Evolutionary conservation across 2,329 filamentous ascomycete genomes (phyloP).

Genomic region (Colletotrichum orchidophilum): DNA sequence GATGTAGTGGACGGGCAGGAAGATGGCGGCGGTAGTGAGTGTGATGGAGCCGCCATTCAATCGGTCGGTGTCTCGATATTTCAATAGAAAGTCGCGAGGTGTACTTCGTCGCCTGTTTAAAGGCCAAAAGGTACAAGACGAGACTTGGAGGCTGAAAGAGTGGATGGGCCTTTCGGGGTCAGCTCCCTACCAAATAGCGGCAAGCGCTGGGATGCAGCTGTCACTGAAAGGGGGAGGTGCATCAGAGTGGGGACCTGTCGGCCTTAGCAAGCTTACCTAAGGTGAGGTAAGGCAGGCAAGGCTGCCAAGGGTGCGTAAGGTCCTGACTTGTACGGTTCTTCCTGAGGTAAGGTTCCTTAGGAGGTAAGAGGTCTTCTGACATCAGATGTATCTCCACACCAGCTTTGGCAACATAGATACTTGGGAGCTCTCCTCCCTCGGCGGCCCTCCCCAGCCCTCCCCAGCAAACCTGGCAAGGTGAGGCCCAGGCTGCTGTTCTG

Average conservation of each 20-base stretch:
- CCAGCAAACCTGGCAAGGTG: conserved; percentile 17
- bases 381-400: not conserved
- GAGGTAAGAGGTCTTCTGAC: not conserved
- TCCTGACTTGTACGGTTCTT: too few relatives aligned
- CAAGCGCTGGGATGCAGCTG: conserved; percentile 13
- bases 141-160: not conserved
- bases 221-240: not conserved
- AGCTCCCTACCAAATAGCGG: too few relatives aligned
- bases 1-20: not conserved
- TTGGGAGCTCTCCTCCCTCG: not conserved
- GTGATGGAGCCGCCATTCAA: not conserved
- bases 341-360: not conserved
- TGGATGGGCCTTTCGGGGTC: not conserved
- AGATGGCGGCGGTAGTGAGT: not conserved
- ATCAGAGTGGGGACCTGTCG: not conserved
- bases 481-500: conserved; percentile 26
- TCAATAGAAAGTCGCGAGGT: not conserved
- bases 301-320: conserved; percentile 26
- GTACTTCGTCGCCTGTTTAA: not conserved
- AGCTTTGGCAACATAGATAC: not conserved
- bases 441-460: conserved; percentile 17
- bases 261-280: not conserved
- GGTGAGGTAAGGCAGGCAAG: conserved; percentile 1
- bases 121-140: not conserved
- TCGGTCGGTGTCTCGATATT: not conserved